Conservation (phyloP, 176 grass and related monocot species). For the Phyllostachys edulis region DNA sequence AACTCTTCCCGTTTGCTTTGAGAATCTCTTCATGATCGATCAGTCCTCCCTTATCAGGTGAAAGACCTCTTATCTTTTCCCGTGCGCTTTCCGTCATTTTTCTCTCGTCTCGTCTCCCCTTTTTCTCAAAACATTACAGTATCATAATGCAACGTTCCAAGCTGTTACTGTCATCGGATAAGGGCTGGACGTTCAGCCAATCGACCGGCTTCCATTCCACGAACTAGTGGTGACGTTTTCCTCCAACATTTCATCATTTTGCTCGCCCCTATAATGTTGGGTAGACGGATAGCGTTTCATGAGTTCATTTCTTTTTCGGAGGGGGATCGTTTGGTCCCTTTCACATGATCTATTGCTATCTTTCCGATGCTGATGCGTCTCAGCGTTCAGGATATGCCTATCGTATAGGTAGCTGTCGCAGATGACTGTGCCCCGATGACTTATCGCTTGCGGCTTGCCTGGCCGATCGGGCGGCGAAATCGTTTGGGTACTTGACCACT, state of each 20-base stretch:
- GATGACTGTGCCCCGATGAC: not conserved
- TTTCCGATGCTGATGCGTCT: not conserved
- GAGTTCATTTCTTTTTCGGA: not conserved
- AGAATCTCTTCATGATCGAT: not conserved
- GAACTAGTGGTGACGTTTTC: not conserved
- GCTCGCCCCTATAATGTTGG: not conserved
- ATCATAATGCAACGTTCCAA: slow-evolving; percentile 5
- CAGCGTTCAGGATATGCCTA: not conserved
- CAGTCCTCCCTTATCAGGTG: not conserved
- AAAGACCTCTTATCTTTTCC: slow-evolving; percentile 23
- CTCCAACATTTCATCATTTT: not conserved
- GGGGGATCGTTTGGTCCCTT: no score
- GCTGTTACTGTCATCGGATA: slow-evolving; percentile 14
- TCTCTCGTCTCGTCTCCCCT: not conserved
- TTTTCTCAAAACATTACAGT: not conserved
- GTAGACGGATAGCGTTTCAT: not conserved
- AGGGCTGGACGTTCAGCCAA: not conserved
- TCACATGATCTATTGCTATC: not conserved
- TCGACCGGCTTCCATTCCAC: not conserved
- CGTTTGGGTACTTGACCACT: not conserved
- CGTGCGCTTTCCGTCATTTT: not conserved
- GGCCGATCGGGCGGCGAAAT: not conserved
- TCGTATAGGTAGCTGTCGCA: not conserved
- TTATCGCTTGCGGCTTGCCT: not conserved
- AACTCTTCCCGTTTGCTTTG: not conserved